A percentile compares a stretch with the other conserved stretches of the same genome.
phyloP scores from a whole-genome alignment of 192 early-diverging fungal genomes.

The Haplosporangium gracile region DNA sequence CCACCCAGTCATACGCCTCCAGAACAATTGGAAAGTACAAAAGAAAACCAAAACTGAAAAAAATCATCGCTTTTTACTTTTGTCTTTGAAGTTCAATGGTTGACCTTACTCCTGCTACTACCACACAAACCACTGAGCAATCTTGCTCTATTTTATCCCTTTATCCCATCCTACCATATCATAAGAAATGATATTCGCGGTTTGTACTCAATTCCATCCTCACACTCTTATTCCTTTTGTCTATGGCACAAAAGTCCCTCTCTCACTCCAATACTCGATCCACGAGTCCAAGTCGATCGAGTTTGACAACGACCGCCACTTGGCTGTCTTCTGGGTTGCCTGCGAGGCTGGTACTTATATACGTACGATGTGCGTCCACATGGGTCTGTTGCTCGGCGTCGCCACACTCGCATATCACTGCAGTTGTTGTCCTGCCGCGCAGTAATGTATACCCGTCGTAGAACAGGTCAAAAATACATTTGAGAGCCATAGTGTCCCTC shows the following conservation, averaged over 20 bases:
- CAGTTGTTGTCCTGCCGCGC: background rate
- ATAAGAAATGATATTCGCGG: background rate
- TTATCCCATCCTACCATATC: background rate
- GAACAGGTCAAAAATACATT: constrained; percentile 8
- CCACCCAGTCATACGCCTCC: no score
- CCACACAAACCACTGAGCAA: background rate
- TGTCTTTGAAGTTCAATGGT: background rate
- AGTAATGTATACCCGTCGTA: constrained; percentile 8
- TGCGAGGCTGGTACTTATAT: constrained; percentile 99
- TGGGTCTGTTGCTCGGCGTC: constrained; percentile 93
- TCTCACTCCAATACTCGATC: background rate
- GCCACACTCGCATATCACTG: background rate
- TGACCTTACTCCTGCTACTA: background rate
- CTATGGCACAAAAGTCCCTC: background rate
- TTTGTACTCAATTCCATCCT: background rate
- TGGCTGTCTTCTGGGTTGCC: constrained; percentile 97
- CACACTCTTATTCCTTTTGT: background rate
- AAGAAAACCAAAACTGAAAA: no score
- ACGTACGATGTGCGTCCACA: constrained; percentile 98
- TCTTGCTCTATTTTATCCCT: background rate
- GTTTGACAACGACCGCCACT: constrained; percentile 96
- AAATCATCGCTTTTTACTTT: no score
- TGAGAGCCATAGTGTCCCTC: background rate
- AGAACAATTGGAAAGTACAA: no score
- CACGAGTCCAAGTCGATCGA: constrained; percentile 92